Evolutionary conservation across 768 basidiomycete species (phyloP).

Genomic region (Austroboletus festivus): DNA sequence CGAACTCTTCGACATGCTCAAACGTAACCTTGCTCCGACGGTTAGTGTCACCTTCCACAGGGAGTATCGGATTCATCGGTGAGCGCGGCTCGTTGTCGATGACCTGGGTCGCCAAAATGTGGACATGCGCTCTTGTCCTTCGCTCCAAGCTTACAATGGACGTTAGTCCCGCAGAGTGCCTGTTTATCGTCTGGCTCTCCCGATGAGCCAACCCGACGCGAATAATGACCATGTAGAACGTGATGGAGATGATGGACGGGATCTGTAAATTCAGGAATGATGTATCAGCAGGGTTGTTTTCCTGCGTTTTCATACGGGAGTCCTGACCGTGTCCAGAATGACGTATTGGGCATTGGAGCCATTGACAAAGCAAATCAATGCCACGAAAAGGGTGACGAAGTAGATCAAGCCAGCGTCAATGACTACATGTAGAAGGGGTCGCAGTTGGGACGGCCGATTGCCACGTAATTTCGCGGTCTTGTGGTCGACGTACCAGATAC

Average conservation of each 20-base stretch:
- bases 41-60: background rate
- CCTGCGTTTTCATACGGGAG: background rate
- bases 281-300: background rate
- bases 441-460: background rate
- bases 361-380: constrained; percentile 27
- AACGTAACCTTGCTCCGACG: background rate
- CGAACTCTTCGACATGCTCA: background rate
- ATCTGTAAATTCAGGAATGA: background rate
- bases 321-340: constrained; percentile 33
- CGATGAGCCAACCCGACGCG: constrained; percentile 1
- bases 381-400: constrained; percentile 32
- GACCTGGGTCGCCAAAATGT: too few relatives aligned
- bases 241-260: constrained; percentile 12
- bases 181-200: background rate
- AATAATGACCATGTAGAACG: constrained; percentile 14
- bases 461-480: constrained; percentile 15
- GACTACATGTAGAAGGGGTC: constrained; percentile 20
- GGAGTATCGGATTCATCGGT: background rate
- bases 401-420: constrained; percentile 37
- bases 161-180: background rate
- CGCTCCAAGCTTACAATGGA: background rate
- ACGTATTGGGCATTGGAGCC: constrained; percentile 30
- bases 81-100: background rate
- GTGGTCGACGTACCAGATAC: constrained; percentile 27
- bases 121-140: background rate